Percentiles rank a stretch among this genome's conserved stretches.
phyloP scores from a whole-genome alignment of 768 basidiomycete species.

The Pholiota microspora region DNA sequence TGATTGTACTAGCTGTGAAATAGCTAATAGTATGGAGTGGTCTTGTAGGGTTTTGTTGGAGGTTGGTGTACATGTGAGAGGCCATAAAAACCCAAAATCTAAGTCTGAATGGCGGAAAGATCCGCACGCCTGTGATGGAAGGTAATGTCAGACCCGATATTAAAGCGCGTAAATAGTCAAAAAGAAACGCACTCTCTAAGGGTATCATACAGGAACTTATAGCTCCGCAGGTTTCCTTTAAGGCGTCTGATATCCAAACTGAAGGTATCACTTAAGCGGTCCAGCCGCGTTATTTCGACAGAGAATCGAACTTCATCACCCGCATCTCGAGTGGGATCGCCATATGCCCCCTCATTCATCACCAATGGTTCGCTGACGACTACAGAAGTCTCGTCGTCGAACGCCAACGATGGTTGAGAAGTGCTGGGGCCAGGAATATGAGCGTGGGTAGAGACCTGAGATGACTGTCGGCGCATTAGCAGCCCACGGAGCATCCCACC shows the following conservation, averaged over 20 bases:
- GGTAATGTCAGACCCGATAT: conserved; percentile 5
- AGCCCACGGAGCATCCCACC: conserved; percentile 85
- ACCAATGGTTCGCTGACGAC: conserved; percentile 40
- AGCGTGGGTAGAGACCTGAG: conserved; percentile 59
- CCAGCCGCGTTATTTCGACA: conserved; percentile 89
- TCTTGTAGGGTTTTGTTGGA: conserved; percentile 2
- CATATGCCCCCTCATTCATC: conserved; percentile 56
- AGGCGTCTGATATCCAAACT: conserved; percentile 89
- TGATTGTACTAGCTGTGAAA: neutral
- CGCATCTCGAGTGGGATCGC: conserved; percentile 74
- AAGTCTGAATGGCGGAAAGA: conserved; percentile 28
- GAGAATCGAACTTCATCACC: conserved; percentile 97
- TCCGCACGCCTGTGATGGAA: conserved; percentile 39
- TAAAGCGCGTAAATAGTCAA: conserved; percentile 8
- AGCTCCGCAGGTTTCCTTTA: conserved; percentile 91
- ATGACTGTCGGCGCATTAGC: conserved; percentile 87
- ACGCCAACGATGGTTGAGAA: conserved; percentile 41
- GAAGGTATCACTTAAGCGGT: conserved; percentile 87
- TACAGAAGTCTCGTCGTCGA: conserved; percentile 48
- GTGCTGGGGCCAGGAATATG: conserved; percentile 29
- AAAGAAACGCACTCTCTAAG: conserved; percentile 77
- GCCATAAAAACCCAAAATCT: conserved; percentile 13
- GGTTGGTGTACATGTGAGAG: conserved; percentile 11
- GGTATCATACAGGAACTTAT: conserved; percentile 88
- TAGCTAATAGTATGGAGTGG: conserved; percentile 8